Base-by-base conservation (phyloP, 140 eudicot genomes). In the Oenanthe javanica region DNA sequence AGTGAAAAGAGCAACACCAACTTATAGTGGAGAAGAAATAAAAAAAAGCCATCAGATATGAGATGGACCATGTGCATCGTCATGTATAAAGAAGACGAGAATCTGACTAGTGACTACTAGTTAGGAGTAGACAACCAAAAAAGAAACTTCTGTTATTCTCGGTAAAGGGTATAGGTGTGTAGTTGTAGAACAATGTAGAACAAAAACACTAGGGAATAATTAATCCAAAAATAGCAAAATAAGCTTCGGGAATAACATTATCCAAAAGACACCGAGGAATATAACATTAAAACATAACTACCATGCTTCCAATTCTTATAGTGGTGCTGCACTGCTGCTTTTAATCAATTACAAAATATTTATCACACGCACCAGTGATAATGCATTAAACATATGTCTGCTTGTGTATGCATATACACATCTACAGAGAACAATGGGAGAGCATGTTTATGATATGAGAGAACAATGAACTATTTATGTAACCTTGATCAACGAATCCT, bases 401-500 rank as follows among this genome's bases (percentile, higher is more conserved):
- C 27, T 12, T 9, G 36, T 18, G 14, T n/a, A 9, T 10, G 23
- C 19, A 77, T 13, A 31, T 19, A 55, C 31, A 38, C 61, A 77
- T 31, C 21, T 31, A 38, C 6, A 77, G 31, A 23, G 45, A 77
- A 47, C 10, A 11, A 77, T 7, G 18, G 13, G 31, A 77, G 67
- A 77, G 23, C n/a, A 0, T 4, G 67, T 21, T 21, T 19, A 21
- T 59, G 8, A 5, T 31, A 23, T 9, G 57, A 43, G 25, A 25
- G 42, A 42, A 57, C 15, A 64, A 25, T 9, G 31, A 61, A 46
- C 2, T 31, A 78, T 16, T n/a, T 25, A 40, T 80, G 47, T 72
- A 50, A 96, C 99, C 99, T 88, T 83, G 38, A 93, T 89, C 93
- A 88, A 85, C 25, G 97, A 87, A 78, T 96, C 97, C 54, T 82